A percentile compares a stretch with the other conserved stretches of the same genome.
Evolutionary conservation across 202 grass and related monocot genomes (phyloP).

Genomic region (Panicum hallii): DNA sequence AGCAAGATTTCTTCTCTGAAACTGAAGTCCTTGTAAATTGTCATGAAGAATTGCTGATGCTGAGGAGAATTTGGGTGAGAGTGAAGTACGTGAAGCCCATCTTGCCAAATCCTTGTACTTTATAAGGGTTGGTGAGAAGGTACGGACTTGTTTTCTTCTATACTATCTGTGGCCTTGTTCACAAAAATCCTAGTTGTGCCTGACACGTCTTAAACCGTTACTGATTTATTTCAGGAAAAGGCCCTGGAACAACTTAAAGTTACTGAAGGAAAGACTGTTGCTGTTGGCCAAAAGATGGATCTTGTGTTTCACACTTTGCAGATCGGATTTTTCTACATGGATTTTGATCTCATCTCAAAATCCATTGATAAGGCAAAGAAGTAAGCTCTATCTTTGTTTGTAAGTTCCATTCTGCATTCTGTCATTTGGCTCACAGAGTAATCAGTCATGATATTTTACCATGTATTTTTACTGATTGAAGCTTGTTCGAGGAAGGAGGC

Average conservation of each 20-base stretch:
- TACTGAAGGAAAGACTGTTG: conserved; percentile 93
- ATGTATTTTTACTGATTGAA: conserved; percentile 36
- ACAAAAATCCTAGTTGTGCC: not conserved
- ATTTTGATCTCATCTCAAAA: conserved; percentile 95
- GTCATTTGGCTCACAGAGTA: conserved; percentile 5
- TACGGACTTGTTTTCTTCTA: conserved; percentile 20
- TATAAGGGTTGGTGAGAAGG: conserved; percentile 89
- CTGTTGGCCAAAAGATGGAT: conserved; percentile 97
- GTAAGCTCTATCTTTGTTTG: conserved; percentile 48
- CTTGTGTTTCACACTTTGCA: conserved; percentile 93
- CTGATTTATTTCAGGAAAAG: conserved; percentile 68
- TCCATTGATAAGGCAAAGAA: conserved; percentile 97
- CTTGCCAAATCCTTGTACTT: conserved; percentile 90
- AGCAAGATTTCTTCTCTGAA: conserved; percentile 18
- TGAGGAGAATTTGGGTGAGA: conserved; percentile 98
- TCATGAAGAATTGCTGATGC: conserved; percentile 86
- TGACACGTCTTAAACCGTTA: conserved; percentile 33
- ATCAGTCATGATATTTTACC: conserved; percentile 24
- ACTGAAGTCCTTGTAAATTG: not conserved
- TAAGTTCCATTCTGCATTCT: conserved; percentile 38
- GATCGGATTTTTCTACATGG: conserved; percentile 94
- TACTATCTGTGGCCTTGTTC: not conserved
- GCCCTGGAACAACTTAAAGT: conserved; percentile 87
- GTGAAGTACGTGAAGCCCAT: conserved; percentile 99
- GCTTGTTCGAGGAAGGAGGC: conserved; percentile 95